These are phyloP conservation scores for Astraeus odoratus DNA, from an alignment of 768 basidiomycete species.

Conservation along the genomic window DNA sequence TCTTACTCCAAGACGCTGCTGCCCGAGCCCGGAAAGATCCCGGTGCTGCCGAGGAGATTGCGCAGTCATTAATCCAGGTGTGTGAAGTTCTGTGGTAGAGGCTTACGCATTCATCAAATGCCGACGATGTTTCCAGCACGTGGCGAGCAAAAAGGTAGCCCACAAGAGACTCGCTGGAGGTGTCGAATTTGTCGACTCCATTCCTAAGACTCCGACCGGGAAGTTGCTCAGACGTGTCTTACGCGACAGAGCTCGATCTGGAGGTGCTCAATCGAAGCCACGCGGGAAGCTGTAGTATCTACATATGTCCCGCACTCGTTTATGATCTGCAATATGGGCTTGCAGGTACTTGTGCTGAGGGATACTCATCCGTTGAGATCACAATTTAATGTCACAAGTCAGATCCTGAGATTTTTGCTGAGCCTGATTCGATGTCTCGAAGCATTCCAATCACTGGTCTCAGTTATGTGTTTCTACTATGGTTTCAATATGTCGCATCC, in stretches of 20 bases:
- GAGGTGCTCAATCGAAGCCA: constrained; percentile 13
- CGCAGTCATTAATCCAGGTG: constrained; percentile 44
- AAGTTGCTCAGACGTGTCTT: constrained; percentile 47
- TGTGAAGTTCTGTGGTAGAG: background rate
- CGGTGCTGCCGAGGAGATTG: constrained; percentile 28
- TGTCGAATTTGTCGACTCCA: constrained; percentile 45
- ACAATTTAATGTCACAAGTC: too few relatives aligned
- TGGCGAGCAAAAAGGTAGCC: constrained; percentile 44
- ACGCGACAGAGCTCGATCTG: constrained; percentile 45
- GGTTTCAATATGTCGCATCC: too few relatives aligned
- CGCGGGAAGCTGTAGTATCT: background rate
- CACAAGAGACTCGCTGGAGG: constrained; percentile 59
- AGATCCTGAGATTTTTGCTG: too few relatives aligned
- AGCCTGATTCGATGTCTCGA: too few relatives aligned
- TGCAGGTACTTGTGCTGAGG: too few relatives aligned
- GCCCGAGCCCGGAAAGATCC: constrained; percentile 27
- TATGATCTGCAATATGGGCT: too few relatives aligned
- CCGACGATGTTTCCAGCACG: constrained; percentile 32
- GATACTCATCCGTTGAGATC: too few relatives aligned
- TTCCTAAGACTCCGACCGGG: constrained; percentile 62
- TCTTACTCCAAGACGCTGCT: constrained; percentile 38
- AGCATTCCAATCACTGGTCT: too few relatives aligned
- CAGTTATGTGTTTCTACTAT: too few relatives aligned
- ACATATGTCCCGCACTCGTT: too few relatives aligned
- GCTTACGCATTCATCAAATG: too few relatives aligned